Evolutionary conservation across 2,329 filamentous ascomycete genomes (phyloP).

Genomic region (Chalaropsis thielavioides): DNA sequence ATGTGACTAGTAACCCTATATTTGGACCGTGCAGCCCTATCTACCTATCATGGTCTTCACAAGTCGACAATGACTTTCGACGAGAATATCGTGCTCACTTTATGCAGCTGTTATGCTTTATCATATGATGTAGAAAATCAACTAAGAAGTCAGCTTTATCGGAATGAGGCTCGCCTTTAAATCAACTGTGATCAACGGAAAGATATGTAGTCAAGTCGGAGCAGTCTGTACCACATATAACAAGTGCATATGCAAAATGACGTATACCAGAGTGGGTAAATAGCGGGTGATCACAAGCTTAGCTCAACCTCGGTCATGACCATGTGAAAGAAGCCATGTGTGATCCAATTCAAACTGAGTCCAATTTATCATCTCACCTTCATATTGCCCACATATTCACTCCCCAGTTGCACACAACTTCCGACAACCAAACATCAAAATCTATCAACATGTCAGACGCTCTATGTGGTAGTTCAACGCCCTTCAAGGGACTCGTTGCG

Average conservation of each 20-base stretch:
- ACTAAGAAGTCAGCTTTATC: background rate
- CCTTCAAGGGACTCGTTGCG: slow-evolving; percentile 31
- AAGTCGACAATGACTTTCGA: too few relatives aligned
- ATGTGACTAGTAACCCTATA: slow-evolving; percentile 5
- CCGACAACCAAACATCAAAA: background rate
- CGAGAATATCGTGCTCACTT: too few relatives aligned
- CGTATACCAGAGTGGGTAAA: background rate
- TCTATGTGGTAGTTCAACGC: slow-evolving; percentile 30
- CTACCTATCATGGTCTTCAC: background rate
- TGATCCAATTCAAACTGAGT: background rate
- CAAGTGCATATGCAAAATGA: background rate
- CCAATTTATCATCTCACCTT: background rate
- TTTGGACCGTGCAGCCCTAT: background rate
- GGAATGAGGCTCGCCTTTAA: background rate
- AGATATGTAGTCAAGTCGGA: too few relatives aligned
- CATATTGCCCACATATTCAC: background rate
- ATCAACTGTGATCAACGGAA: background rate
- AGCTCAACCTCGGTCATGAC: background rate
- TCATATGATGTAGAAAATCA: too few relatives aligned
- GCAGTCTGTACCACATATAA: background rate
- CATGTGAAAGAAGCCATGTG: background rate
- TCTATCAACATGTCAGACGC: slow-evolving; percentile 27
- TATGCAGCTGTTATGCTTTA: too few relatives aligned
- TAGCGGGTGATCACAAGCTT: background rate
- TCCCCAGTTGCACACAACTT: background rate